Conservation (phyloP, 2,329 filamentous ascomycete genomes). For the Annulohypoxylon truncatum region DNA sequence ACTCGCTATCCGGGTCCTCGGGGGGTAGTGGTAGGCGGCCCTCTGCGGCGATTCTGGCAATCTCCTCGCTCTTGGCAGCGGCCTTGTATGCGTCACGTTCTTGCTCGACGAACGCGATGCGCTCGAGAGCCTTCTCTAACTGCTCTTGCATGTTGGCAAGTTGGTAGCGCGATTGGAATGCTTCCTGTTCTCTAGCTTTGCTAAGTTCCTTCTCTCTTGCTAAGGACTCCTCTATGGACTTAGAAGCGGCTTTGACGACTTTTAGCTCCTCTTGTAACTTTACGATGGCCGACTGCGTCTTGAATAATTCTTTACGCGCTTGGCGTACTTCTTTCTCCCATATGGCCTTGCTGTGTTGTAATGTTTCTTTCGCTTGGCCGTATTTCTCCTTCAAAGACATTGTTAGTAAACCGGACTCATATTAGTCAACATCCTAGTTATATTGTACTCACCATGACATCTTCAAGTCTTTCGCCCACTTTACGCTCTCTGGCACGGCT, state of each 20-base stretch:
- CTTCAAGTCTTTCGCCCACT: conserved; percentile 74
- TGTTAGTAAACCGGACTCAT: conserved; percentile 8
- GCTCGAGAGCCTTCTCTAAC: conserved; percentile 71
- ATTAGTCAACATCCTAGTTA: background rate
- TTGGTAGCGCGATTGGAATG: conserved; percentile 74
- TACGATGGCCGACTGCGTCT: conserved; percentile 75
- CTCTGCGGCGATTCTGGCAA: conserved; percentile 77
- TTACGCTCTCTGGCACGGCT: conserved; percentile 73
- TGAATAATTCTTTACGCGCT: conserved; percentile 78
- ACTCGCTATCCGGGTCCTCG: conserved; percentile 67
- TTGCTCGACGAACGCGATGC: conserved; percentile 74
- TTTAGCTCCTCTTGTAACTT: conserved; percentile 82
- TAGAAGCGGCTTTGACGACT: conserved; percentile 64
- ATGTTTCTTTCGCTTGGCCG: conserved; percentile 75
- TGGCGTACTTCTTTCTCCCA: conserved; percentile 81
- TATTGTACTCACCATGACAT: conserved; percentile 70
- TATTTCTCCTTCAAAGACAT: conserved; percentile 70
- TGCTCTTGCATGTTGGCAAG: conserved; percentile 74
- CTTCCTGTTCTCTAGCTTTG: conserved; percentile 73
- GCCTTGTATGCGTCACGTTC: conserved; percentile 81
- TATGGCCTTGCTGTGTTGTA: conserved; percentile 72
- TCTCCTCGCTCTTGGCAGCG: conserved; percentile 77
- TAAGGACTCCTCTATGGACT: conserved; percentile 68
- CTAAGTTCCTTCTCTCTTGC: conserved; percentile 72
- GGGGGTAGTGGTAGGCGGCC: conserved; percentile 74